phyloP scores from a whole-genome alignment of 1,284 basidiomycete genomes.

The Papiliotrema flavescens region DNA sequence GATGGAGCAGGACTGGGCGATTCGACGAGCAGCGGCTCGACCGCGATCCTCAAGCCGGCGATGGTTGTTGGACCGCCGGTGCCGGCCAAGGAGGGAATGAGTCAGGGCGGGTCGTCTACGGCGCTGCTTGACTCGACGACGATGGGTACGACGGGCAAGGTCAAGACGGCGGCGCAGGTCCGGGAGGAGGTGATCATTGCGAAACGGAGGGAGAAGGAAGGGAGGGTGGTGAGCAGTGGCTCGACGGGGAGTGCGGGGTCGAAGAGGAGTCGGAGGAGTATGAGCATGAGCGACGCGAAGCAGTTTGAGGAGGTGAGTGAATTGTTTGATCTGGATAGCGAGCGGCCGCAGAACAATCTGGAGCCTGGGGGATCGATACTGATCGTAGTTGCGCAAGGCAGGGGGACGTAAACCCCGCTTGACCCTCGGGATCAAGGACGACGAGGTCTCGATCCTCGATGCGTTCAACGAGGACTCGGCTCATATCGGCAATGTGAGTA shows the following conservation, averaged over 20 bases:
- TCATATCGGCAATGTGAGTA: slow-evolving; percentile 39
- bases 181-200: slow-evolving; percentile 69
- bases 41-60: slow-evolving; percentile 19
- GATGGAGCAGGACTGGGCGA: background rate
- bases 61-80: background rate
- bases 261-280: slow-evolving; percentile 35
- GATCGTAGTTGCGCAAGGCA: slow-evolving; percentile 7
- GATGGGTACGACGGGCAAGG: background rate
- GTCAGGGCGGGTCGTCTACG: background rate
- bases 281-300: slow-evolving; percentile 40
- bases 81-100: background rate
- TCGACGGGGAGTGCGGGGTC: slow-evolving; percentile 14
- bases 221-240: background rate
- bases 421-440: slow-evolving; percentile 41
- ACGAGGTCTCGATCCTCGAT: slow-evolving; percentile 37
- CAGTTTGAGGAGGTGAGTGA: slow-evolving; percentile 17
- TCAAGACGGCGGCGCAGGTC: slow-evolving; percentile 17
- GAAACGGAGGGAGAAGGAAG: slow-evolving; percentile 58
- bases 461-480: slow-evolving; percentile 43
- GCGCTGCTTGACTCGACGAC: background rate
- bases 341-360: too few relatives aligned
- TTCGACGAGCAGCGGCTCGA: slow-evolving; percentile 4
- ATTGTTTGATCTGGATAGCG: too few relatives aligned
- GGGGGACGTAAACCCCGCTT: slow-evolving; percentile 21
- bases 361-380: background rate